Conservation (phyloP, 371 early-diverging fungal genomes). For the Smittium mucronatum region DNA sequence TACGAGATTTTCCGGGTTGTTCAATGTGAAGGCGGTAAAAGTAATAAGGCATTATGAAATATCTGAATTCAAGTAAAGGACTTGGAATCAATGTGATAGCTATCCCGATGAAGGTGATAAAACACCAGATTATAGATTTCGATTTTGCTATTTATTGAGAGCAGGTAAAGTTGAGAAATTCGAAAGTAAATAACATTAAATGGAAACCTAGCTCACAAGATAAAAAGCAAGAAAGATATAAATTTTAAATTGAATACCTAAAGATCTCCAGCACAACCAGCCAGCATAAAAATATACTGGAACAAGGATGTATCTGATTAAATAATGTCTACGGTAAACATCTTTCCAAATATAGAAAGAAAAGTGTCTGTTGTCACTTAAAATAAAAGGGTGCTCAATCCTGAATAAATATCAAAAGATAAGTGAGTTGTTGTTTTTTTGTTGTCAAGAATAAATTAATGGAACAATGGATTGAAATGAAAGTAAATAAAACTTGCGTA, state of each 20-base stretch:
- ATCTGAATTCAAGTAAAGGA: slow-evolving; percentile 87
- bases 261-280: slow-evolving; percentile 28
- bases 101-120: slow-evolving; percentile 31
- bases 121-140: slow-evolving; percentile 14
- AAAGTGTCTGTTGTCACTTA: slow-evolving; percentile 91
- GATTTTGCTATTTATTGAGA: not conserved
- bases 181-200: no score
- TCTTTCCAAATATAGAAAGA: slow-evolving; percentile 88
- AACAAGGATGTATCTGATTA: slow-evolving; percentile 43
- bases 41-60: slow-evolving; percentile 78
- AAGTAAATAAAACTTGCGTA: slow-evolving; percentile 13
- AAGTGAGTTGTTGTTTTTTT: slow-evolving; percentile 37
- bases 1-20: slow-evolving; percentile 11
- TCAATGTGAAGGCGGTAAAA: slow-evolving; percentile 54
- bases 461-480: not conserved
- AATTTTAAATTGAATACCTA: slow-evolving; percentile 31
- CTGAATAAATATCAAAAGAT: not conserved
- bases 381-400: slow-evolving; percentile 78
- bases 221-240: no score
- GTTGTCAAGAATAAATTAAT: not conserved
- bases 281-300: slow-evolving; percentile 50
- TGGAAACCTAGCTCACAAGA: no score
- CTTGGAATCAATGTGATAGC: slow-evolving; percentile 66
- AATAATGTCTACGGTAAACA: slow-evolving; percentile 44
- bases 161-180: no score